Evolutionary conservation across 257 asterid species (phyloP).

Genomic region (Schizonepeta tenuifolia): DNA sequence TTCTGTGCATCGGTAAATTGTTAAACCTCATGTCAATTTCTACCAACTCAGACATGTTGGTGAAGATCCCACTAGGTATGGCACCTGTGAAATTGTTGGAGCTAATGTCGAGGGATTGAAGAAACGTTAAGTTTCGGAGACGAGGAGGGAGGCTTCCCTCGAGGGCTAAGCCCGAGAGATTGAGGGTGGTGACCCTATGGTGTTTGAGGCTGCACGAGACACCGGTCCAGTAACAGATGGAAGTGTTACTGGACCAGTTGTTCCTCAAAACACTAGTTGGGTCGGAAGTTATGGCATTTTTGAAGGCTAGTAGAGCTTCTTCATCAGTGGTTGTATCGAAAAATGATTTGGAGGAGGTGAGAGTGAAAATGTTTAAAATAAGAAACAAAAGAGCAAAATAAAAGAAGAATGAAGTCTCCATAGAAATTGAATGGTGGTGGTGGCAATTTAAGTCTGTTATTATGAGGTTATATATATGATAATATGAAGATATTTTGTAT

Average conservation of each 20-base stretch:
- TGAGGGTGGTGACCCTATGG: slow-evolving; percentile 38
- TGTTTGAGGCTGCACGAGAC: too few relatives aligned
- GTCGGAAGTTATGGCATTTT: slow-evolving; percentile 36
- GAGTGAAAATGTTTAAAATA: background rate
- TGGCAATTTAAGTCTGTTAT: too few relatives aligned
- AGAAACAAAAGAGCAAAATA: background rate
- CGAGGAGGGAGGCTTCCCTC: slow-evolving; percentile 29
- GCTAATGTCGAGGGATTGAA: slow-evolving; percentile 19
- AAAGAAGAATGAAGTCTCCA: background rate
- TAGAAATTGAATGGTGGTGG: background rate
- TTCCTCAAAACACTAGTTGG: slow-evolving; percentile 32
- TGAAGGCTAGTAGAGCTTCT: slow-evolving; percentile 43
- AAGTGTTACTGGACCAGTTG: slow-evolving; percentile 14
- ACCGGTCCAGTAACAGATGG: slow-evolving; percentile 39
- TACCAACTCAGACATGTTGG: background rate
- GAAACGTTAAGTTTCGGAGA: slow-evolving; percentile 33
- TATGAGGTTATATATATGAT: too few relatives aligned
- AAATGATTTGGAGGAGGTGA: background rate
- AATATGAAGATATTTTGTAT: too few relatives aligned
- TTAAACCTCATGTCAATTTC: too few relatives aligned
- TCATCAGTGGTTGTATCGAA: slow-evolving; percentile 27
- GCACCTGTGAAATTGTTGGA: slow-evolving; percentile 21
- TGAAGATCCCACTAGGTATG: background rate
- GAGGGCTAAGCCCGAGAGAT: slow-evolving; percentile 30
- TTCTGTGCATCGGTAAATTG: background rate